Conservation (phyloP, 441 rosid species). For the Pelargonium australe region DNA sequence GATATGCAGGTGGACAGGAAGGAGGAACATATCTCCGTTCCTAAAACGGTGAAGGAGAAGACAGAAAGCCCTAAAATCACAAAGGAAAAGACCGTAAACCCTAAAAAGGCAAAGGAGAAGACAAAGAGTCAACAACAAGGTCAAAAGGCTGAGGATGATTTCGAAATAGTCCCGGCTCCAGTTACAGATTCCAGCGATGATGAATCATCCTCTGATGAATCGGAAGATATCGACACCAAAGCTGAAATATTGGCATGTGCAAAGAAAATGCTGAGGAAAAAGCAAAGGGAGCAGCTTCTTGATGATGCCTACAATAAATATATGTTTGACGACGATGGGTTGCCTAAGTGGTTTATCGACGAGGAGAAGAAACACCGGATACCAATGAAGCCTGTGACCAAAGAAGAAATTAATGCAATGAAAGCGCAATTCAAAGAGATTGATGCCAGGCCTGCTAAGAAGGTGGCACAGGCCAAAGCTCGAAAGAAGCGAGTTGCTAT, state of each 20-base stretch:
- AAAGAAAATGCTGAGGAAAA: conserved; percentile 64
- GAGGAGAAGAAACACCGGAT: neutral
- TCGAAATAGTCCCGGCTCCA: conserved; percentile 79
- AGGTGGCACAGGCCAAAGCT: conserved; percentile 90
- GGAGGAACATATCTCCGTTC: conserved; percentile 21
- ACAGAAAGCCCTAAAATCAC: neutral
- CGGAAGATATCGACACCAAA: conserved; percentile 53
- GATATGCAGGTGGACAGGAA: conserved; percentile 36
- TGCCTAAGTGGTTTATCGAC: neutral
- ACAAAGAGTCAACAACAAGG: conserved; percentile 1
- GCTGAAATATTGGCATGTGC: conserved; percentile 90
- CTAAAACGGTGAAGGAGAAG: conserved; percentile 33
- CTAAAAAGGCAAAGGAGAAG: conserved; percentile 2
- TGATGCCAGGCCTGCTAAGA: conserved; percentile 89
- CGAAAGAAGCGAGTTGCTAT: conserved; percentile 68
- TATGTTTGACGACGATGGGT: neutral
- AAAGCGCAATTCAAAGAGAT: conserved; percentile 84
- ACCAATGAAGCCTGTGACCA: conserved; percentile 67
- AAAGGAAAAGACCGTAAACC: neutral
- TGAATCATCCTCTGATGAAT: conserved; percentile 69
- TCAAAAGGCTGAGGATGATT: conserved; percentile 46
- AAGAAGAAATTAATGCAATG: conserved; percentile 82
- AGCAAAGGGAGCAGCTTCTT: neutral
- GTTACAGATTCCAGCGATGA: conserved; percentile 54
- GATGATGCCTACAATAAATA: neutral